Evolutionary conservation across 2,329 filamentous ascomycete genomes (phyloP).

Genomic region (Didymella arachidicola): DNA sequence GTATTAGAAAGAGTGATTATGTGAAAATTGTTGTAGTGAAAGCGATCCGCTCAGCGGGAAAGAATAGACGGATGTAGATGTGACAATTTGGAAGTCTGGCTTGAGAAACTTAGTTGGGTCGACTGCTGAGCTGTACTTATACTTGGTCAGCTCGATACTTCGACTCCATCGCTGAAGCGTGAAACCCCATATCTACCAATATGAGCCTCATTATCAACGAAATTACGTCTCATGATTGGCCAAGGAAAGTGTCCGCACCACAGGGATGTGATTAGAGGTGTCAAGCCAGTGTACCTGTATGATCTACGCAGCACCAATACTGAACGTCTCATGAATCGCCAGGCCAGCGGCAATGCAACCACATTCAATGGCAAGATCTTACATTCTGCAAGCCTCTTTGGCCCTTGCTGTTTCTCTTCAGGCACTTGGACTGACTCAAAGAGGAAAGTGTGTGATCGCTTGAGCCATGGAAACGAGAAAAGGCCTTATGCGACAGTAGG

Average conservation of each 20-base stretch:
- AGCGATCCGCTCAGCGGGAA: constrained; percentile 28
- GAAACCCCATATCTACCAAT: neutral
- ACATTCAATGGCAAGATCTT: neutral
- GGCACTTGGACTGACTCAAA: neutral
- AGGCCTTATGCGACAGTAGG: neutral
- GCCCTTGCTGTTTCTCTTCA: neutral
- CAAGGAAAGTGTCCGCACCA: neutral
- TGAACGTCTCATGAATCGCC: constrained; percentile 1
- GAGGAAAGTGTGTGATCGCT: neutral
- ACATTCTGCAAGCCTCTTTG: neutral
- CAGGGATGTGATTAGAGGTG: neutral
- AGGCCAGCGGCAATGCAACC: constrained; percentile 8
- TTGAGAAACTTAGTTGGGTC: constrained; percentile 11
- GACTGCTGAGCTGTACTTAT: neutral
- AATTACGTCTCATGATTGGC: neutral
- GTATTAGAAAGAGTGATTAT: constrained; percentile 5
- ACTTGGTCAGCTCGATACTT: neutral
- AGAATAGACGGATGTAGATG: constrained; percentile 23
- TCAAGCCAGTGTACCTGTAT: neutral
- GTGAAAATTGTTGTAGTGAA: constrained; percentile 22
- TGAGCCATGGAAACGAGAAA: neutral
- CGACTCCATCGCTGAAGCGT: neutral
- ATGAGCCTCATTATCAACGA: neutral
- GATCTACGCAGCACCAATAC: constrained; percentile 4
- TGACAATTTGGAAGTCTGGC: constrained; percentile 27